phyloP scores from a whole-genome alignment of 805 yeast species.

The Saccharomyces paradoxus region DNA sequence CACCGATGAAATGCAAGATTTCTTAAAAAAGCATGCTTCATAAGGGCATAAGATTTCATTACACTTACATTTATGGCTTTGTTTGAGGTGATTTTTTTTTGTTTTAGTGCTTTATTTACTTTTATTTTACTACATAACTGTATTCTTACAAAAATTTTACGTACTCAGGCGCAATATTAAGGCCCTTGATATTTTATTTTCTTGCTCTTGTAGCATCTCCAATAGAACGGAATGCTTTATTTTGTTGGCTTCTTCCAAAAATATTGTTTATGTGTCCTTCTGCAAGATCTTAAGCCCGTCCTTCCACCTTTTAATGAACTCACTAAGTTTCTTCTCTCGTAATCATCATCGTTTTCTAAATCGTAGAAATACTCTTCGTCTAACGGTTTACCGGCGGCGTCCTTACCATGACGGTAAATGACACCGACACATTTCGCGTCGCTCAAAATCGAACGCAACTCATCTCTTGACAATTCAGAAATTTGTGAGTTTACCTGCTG shows the following conservation, averaged over 20 bases:
- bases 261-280: conserved; percentile 83
- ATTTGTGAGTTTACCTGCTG: conserved; percentile 53
- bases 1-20: conserved; percentile 41
- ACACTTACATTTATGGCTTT: background rate
- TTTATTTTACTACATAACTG: background rate
- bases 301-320: conserved; percentile 68
- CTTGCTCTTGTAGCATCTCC: background rate
- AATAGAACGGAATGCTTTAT: conserved; percentile 1
- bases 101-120: background rate
- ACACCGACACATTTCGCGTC: conserved; percentile 67
- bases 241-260: conserved; percentile 41
- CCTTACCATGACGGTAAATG: conserved; percentile 82
- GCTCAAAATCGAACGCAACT: conserved; percentile 39
- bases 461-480: conserved; percentile 37
- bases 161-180: background rate
- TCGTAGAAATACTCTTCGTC: conserved; percentile 92
- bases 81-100: background rate
- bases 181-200: background rate
- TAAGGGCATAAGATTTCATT: background rate
- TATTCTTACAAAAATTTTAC: background rate
- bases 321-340: conserved; percentile 60
- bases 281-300: conserved; percentile 76
- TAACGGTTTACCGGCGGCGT: conserved; percentile 90
- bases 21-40: conserved; percentile 41
- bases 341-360: conserved; percentile 72